Base-by-base conservation (phyloP, 2,329 filamentous ascomycete genomes). In the Penicillium olsonii region DNA sequence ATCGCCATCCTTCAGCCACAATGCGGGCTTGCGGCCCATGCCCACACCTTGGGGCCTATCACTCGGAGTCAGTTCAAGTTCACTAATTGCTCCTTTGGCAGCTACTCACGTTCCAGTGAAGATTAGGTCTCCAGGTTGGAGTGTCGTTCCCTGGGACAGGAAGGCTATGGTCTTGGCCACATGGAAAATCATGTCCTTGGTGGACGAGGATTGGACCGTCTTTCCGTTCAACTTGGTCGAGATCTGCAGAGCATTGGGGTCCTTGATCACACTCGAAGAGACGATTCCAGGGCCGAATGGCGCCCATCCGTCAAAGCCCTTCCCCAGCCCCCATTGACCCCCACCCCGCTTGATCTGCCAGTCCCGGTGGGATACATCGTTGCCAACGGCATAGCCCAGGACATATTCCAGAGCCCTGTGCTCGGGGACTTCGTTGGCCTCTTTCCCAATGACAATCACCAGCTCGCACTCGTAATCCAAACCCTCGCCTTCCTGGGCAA, bases 401-500 rank as follows among this genome's bases (percentile, higher is more conserved):
- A 92, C 85, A 61, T 88, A 85, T 44, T 85, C 74, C n/a, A 91
- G 73, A 0, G 88, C 88, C 18, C 81, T 69, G 1, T 76, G 75
- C 69, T 88, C 85, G 1, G 82, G 68, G 11, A 92, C 84, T 63
- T 90, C 79, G 37, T 75, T 71, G 52, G 84, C 86, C 52, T 80
- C 74, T 68, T 84, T 86, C 19, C 87, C 86, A 54, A 92, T 89
- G 8, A 92, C 76, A 31, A 84, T 77, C 12, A 90, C 85, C 6
- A 92, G 78, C 72, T 92, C 88, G 66, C 87, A 89, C 71, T 92
- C 88, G 69, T 92, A 92, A 70, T 92, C 88, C 15, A 90, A 72
- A 0, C 84, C 84, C n/a, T 75, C 73, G 40, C 76, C 77, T 53
- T 85, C 77, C 68, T 90, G 87, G 0, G 85, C 87, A 52, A 87